Base-by-base conservation (phyloP, 129 eudicot species). In the Silybum marianum region DNA sequence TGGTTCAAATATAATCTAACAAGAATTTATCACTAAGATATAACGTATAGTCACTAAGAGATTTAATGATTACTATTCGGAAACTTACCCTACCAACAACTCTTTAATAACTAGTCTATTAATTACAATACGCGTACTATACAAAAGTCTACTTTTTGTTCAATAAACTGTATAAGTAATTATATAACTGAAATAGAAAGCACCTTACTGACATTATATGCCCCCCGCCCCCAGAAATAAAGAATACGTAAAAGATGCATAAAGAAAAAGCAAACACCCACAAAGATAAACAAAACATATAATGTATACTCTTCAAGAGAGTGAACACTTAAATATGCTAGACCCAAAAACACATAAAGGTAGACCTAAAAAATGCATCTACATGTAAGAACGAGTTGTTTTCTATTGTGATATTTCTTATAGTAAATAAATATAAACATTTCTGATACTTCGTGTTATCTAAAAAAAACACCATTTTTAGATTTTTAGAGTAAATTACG, bases 1-100 rank as follows among this genome's bases (percentile, higher is more conserved):
- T 25, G 23, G 32, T 28, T 81, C 14, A 22, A 42, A 74, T 73
- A 32, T 26, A 42, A 81, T 73, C 74, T 58, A 62, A 38, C 34
- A 40, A 63, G 34, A 65, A 40, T 39, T 72, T 23, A 34, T 80
- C 44, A 80, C 46, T 3, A 23, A 58, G 62, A 72, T 71, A 62
- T 62, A 70, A 42, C 63, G 34, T 76, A 58, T 46, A 28, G 62
- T 28, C 76, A 73, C 69, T 19, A 63, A 28, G 66, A 80, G 60
- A 72, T n/a, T 34, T 71, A 18, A 80, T 80, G 73, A 80, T 80
- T 68, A 68, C 68, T 40, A 72, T 72, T 58, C 18, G 19, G 39
- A 39, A 48, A 9, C 63, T 60, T 65, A 39, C 73, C 78, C 84
- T 54, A 58, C 77, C 42, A 80, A 32, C 3, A 38, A 76, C 63